Base-by-base conservation (phyloP, 1,284 basidiomycete species). In the Pascua guehoae region DNA sequence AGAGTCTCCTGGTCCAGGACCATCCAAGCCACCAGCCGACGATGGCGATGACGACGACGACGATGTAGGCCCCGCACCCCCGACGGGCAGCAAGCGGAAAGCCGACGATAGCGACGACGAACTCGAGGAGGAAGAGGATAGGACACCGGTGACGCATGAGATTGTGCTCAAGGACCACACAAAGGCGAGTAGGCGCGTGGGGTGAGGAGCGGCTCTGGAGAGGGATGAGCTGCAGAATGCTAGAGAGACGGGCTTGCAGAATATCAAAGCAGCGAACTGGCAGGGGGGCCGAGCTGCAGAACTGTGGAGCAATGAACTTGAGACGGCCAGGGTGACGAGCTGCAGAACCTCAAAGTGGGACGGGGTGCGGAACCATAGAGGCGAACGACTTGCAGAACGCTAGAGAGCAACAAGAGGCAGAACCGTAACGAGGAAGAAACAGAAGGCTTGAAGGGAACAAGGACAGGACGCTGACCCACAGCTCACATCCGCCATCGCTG, bases 121-220 rank as follows among this genome's bases (percentile, higher is more conserved):
- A 14, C 62, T 66, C n/a, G 74, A 72, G 47, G 68, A 71, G 15
- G 73, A 77, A 41, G 61, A 63, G 12, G 76, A 77, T 52, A 58
- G 69, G 47, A 71, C 77, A 32, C 81, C 81, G 0, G 70, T 79
- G 8, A 75, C 76, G 4, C 92, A 97, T 71, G 91, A 96, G 79
- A 84, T 95, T 56, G 77, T 84, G 12, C 81, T 98, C 69, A 93
- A 94, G 72, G 92, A 96, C 75, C 95, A 98, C 73, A 88, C 85
- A 15, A 98, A 97, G 73, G 80, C 79, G 50, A 41, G 70, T 56
- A 39, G 24, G 24, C 4, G 24, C 7, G 14, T 10, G 15, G 15
- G 49, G 10, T 4, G 12, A 15, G 46, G 38, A 24, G 18, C 12
- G 46, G 7, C 5, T 37, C 24, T 32, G 24, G 24, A 4, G 24